These are phyloP conservation scores for Novymonas esmeraldas DNA, from an alignment of 208 protist species.

Conservation along the genomic window DNA sequence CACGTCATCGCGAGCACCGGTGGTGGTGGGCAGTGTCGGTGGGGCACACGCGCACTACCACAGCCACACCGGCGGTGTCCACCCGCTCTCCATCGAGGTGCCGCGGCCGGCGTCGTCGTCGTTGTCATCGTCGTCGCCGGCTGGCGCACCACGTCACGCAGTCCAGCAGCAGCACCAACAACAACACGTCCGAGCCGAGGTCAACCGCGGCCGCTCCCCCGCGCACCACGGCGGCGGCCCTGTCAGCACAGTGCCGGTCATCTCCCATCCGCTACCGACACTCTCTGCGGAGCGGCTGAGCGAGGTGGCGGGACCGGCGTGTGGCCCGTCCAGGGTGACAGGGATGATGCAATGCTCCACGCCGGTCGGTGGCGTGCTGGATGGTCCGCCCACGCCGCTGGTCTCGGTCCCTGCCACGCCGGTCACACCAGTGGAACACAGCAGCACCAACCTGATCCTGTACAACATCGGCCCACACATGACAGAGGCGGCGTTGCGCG, in stretches of 20 bases:
- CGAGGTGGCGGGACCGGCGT: background rate
- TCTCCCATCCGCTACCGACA: background rate
- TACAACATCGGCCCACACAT: constrained; percentile 45
- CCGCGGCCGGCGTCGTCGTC: no score
- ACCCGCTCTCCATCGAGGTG: background rate
- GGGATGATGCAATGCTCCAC: background rate
- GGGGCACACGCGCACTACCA: no score
- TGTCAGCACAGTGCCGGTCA: background rate
- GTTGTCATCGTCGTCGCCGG: no score
- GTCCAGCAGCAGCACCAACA: background rate
- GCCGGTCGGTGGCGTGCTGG: background rate
- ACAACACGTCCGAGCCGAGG: background rate
- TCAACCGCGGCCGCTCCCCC: background rate
- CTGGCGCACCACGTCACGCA: no score
- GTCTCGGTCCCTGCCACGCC: background rate
- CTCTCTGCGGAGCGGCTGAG: background rate
- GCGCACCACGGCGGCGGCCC: background rate
- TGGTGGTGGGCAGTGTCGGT: background rate
- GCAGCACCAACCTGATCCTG: constrained; percentile 69
- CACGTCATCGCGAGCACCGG: background rate
- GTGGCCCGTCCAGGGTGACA: background rate
- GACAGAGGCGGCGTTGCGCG: constrained; percentile 38
- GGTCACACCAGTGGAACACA: constrained; percentile 26
- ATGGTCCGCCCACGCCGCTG: background rate
- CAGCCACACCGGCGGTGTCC: background rate